Evolutionary conservation across 495 filamentous ascomycete genomes (phyloP).

Genomic region (Entonaema liquescens): DNA sequence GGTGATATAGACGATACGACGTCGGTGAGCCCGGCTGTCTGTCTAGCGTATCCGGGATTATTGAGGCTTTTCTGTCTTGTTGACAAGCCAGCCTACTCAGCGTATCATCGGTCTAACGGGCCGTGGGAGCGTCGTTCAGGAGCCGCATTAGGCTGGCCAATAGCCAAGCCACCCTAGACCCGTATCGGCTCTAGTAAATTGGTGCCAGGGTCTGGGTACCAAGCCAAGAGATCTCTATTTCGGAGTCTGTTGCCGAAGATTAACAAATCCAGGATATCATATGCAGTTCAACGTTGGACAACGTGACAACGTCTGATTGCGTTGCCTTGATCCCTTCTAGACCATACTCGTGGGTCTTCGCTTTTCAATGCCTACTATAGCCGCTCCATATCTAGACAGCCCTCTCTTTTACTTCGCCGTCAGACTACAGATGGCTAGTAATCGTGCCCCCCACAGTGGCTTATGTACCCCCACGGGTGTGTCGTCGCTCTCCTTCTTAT

Average conservation of each 20-base stretch:
- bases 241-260: slow-evolving; percentile 42
- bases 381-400: slow-evolving; percentile 9
- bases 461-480: slow-evolving; percentile 19
- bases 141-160: slow-evolving; percentile 35
- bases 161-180: slow-evolving; percentile 14
- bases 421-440: slow-evolving; percentile 18
- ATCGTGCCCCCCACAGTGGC: slow-evolving; percentile 24
- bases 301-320: slow-evolving; percentile 39
- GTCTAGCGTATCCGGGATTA: slow-evolving; percentile 8
- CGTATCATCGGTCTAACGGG: slow-evolving; percentile 42
- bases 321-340: slow-evolving; percentile 31
- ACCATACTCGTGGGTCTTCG: slow-evolving; percentile 18
- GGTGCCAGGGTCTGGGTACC: slow-evolving; percentile 27
- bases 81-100: slow-evolving; percentile 20
- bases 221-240: slow-evolving; percentile 43
- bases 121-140: slow-evolving; percentile 43
- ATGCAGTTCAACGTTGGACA: slow-evolving; percentile 27
- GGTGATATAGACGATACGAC: slow-evolving; percentile 26
- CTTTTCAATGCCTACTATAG: slow-evolving; percentile 19
- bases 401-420: slow-evolving; percentile 8
- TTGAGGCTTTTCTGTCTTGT: slow-evolving; percentile 25
- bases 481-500: slow-evolving; percentile 18
- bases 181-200: slow-evolving; percentile 34
- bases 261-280: slow-evolving; percentile 18
- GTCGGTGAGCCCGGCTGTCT: slow-evolving; percentile 24